Evolutionary conservation across 2,329 filamentous ascomycete species (phyloP).

Genomic region (Zalaria obscura): DNA sequence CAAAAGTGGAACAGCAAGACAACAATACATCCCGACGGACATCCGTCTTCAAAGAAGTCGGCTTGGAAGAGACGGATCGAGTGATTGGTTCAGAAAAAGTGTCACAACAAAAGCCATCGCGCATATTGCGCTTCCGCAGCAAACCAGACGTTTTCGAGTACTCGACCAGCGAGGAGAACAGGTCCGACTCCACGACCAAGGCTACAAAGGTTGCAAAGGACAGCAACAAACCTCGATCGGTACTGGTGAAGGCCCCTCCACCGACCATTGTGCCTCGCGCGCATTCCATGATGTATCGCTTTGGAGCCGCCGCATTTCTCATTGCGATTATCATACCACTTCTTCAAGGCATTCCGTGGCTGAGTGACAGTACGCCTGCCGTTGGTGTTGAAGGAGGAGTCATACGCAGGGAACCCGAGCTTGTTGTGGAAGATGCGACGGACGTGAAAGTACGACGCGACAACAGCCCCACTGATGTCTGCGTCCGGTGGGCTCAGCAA

Average conservation of each 20-base stretch:
- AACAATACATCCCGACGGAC: too few relatives aligned
- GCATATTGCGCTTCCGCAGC: neutral
- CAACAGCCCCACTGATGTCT: conserved; percentile 41
- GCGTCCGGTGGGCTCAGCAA: conserved; percentile 53
- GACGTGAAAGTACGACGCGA: conserved; percentile 20
- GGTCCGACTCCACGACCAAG: neutral
- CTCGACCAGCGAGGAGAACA: neutral
- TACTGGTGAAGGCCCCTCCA: neutral
- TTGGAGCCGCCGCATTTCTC: conserved; percentile 12
- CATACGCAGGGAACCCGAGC: conserved; percentile 8
- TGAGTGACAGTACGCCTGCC: conserved; percentile 11
- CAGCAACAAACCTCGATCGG: neutral
- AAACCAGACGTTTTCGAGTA: neutral
- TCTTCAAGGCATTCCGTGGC: conserved; percentile 11
- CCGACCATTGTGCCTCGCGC: conserved; percentile 1
- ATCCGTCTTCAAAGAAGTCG: too few relatives aligned
- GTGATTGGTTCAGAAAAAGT: neutral
- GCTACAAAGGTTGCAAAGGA: neutral
- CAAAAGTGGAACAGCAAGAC: too few relatives aligned
- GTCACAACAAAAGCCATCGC: neutral
- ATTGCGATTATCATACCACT: conserved; percentile 14
- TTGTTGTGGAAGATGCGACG: conserved; percentile 5
- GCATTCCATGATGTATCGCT: conserved; percentile 12
- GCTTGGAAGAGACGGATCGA: neutral
- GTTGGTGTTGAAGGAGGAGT: conserved; percentile 17